A percentile compares a stretch with the other conserved stretches of the same genome.
Evolutionary conservation across 495 filamentous ascomycete genomes (phyloP).

Genomic region (Xanthoparmelia taractica): DNA sequence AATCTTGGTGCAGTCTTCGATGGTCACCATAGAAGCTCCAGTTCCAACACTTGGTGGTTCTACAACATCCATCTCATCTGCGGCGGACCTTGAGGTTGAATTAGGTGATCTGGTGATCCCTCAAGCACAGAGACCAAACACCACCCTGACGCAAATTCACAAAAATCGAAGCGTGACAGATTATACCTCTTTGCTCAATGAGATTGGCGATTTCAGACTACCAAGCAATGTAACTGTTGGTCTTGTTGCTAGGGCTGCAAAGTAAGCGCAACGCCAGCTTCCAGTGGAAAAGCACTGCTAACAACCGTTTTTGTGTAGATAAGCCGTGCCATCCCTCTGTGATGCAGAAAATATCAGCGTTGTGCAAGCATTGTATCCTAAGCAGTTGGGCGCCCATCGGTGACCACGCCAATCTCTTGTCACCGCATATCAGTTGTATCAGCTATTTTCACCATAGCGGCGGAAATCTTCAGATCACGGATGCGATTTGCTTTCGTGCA

Average conservation of each 20-base stretch:
- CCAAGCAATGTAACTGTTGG: slow-evolving; percentile 4
- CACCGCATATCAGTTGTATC: neutral
- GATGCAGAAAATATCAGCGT: neutral
- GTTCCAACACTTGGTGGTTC: neutral
- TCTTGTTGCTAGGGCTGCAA: neutral
- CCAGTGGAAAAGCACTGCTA: neutral
- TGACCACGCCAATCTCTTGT: neutral
- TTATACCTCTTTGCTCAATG: neutral
- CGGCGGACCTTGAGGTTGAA: neutral
- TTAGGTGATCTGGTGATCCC: slow-evolving; percentile 4
- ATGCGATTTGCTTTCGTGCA: neutral
- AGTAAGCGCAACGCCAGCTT: neutral
- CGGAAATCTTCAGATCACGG: neutral
- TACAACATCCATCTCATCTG: neutral
- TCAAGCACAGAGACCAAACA: neutral
- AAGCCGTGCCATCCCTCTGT: slow-evolving; percentile 5
- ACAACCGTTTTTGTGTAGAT: neutral
- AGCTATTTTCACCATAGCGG: neutral
- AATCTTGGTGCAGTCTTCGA: neutral
- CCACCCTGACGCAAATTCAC: neutral
- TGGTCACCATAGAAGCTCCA: slow-evolving; percentile 4
- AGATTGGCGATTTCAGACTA: slow-evolving; percentile 7
- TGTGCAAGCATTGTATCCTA: neutral
- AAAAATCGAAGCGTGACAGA: neutral
- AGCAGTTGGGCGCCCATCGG: neutral